Conservation (phyloP, 345 rosid genomes). For the Syzygium oleosum region DNA sequence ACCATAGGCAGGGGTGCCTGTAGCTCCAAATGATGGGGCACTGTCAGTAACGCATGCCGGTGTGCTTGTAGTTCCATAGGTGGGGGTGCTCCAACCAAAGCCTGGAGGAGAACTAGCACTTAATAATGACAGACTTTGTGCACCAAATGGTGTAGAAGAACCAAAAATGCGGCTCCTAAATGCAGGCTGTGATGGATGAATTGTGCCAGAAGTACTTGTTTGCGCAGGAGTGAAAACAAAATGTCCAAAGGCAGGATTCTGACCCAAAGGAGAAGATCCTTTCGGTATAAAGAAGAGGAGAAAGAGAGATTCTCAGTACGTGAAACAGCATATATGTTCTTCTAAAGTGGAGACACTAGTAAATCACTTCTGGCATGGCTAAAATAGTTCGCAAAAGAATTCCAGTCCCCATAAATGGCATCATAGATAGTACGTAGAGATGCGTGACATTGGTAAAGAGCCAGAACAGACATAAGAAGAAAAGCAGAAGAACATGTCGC, state of each 20-base stretch:
- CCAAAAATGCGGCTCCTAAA: constrained; percentile 8
- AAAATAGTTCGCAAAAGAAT: neutral
- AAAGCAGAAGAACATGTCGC: neutral
- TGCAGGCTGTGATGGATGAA: no score
- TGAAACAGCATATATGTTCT: neutral
- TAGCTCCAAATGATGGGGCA: constrained; percentile 38
- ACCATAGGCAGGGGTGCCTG: constrained; percentile 33
- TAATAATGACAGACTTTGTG: no score
- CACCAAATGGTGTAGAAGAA: no score
- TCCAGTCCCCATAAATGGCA: neutral
- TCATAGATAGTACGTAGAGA: neutral
- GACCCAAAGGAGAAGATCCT: constrained; percentile 46
- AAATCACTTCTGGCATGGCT: constrained; percentile 30
- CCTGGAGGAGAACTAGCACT: constrained; percentile 11
- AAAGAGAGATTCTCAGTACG: neutral
- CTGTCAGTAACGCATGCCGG: constrained; percentile 19
- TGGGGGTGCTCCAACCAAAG: constrained; percentile 30
- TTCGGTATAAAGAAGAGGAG: neutral
- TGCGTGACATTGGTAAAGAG: neutral
- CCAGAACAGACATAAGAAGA: neutral
- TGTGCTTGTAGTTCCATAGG: constrained; percentile 34
- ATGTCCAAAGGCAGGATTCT: no score
- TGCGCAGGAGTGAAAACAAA: no score
- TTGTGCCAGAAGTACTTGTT: no score
- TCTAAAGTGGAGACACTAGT: neutral